Evolutionary conservation across 176 grass and related monocot species (phyloP).

Genomic region (Coix lacrymajobi): DNA sequence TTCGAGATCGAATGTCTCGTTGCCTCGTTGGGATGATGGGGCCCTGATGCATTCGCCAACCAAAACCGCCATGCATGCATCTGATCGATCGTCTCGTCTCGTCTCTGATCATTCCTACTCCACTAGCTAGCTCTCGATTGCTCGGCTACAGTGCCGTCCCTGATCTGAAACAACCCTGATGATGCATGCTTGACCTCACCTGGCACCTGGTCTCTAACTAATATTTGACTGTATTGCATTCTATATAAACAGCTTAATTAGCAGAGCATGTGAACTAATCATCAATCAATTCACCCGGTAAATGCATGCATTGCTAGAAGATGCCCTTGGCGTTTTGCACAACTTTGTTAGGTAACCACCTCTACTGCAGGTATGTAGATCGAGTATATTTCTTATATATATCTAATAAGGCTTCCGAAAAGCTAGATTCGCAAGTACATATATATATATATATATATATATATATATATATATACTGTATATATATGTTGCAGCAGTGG

Average conservation of each 20-base stretch:
- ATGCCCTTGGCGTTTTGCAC: neutral
- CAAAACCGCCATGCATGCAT: neutral
- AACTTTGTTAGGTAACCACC: neutral
- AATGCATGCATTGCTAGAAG: neutral
- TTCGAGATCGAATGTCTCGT: neutral
- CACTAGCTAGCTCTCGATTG: neutral
- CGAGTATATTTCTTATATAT: neutral
- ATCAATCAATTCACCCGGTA: neutral
- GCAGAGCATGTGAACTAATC: neutral
- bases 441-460: no score
- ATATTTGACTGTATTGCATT: neutral
- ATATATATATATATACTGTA: no score
- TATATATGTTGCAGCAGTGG: no score
- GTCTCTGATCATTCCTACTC: no score
- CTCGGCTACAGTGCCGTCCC: neutral
- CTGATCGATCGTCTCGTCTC: neutral
- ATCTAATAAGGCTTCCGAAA: neutral
- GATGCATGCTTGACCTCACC: neutral
- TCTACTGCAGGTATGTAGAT: neutral
- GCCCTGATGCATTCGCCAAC: neutral
- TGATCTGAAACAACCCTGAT: neutral
- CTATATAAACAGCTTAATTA: neutral
- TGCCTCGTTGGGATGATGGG: neutral
- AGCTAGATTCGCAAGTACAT: neutral
- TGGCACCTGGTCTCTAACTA: no score